phyloP scores from a whole-genome alignment of 83 land plant genomes.

The Larix sibirica region DNA sequence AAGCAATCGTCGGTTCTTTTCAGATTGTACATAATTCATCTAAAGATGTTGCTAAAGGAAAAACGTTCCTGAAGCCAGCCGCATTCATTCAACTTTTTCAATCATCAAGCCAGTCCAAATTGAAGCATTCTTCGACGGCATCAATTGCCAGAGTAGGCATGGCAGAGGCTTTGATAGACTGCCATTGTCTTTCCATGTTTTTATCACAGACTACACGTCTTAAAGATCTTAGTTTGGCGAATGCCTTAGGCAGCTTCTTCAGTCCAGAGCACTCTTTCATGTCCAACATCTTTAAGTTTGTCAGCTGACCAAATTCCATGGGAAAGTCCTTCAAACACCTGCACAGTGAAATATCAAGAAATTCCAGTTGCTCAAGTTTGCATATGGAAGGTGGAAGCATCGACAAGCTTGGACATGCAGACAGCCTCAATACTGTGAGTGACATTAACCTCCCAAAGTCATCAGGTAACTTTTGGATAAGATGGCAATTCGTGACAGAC shows the following conservation, averaged over 20 bases:
- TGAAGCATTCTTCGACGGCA: conserved; percentile 9
- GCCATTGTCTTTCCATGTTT: conserved; percentile 22
- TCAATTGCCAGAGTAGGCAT: background rate
- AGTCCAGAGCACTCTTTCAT: conserved; percentile 58
- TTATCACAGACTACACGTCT: conserved; percentile 59
- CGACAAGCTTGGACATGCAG: conserved; percentile 44
- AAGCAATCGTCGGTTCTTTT: no score
- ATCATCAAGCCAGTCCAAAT: conserved; percentile 1
- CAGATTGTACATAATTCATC: no score
- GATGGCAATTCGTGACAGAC: conserved; percentile 52
- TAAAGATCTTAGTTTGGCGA: conserved; percentile 22
- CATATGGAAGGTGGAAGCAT: conserved; percentile 43
- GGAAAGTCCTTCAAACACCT: conserved; percentile 40
- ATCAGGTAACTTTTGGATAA: conserved; percentile 35
- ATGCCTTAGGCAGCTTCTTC: conserved; percentile 32
- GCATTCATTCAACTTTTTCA: no score
- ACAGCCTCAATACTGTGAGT: conserved; percentile 40
- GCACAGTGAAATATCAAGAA: conserved; percentile 59
- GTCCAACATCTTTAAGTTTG: conserved; percentile 58
- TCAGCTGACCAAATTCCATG: conserved; percentile 30
- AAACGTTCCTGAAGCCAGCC: no score
- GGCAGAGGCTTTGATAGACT: conserved; percentile 1
- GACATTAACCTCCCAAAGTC: conserved; percentile 33
- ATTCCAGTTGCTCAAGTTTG: conserved; percentile 32
- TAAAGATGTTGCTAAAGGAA: no score